Percentiles rank a stretch among this genome's conserved stretches.
Conservation (phyloP, 768 basidiomycete species). For the Termitomyces sp. region DNA sequence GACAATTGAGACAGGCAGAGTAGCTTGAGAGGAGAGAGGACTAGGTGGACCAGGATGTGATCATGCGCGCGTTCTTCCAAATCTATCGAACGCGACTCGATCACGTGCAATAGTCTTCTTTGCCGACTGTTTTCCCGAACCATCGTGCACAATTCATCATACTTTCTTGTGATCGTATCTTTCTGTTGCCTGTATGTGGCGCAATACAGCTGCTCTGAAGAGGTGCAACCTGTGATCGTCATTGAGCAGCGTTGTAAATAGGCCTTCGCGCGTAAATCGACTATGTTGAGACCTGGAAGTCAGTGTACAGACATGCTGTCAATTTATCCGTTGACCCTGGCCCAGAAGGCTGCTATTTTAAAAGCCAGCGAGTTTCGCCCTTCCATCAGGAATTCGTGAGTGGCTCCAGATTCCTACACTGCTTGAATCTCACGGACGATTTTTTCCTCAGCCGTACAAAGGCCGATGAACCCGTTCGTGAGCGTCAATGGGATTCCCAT, state of each 20-base stretch:
- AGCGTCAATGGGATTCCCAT: slow-evolving; percentile 47
- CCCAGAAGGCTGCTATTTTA: not conserved
- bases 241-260: not conserved
- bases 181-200: not conserved
- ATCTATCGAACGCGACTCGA: not conserved
- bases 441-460: slow-evolving; percentile 20
- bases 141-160: not conserved
- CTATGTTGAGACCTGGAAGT: not conserved
- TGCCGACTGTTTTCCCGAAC: not conserved
- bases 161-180: not conserved
- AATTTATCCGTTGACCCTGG: not conserved
- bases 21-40: too few species aligned
- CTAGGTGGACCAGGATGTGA: too few species aligned
- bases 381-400: slow-evolving; percentile 36
- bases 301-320: not conserved
- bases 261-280: too few species aligned
- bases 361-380: slow-evolving; percentile 19
- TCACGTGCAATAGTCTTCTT: not conserved
- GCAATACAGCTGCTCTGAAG: not conserved
- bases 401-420: not conserved
- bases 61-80: not conserved
- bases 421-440: not conserved
- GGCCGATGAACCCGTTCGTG: slow-evolving; percentile 29
- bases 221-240: too few species aligned
- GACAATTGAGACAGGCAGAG: too few species aligned